These are phyloP conservation scores for Schizonepeta tenuifolia DNA, from an alignment of 257 asterid species.

Conservation along the genomic window DNA sequence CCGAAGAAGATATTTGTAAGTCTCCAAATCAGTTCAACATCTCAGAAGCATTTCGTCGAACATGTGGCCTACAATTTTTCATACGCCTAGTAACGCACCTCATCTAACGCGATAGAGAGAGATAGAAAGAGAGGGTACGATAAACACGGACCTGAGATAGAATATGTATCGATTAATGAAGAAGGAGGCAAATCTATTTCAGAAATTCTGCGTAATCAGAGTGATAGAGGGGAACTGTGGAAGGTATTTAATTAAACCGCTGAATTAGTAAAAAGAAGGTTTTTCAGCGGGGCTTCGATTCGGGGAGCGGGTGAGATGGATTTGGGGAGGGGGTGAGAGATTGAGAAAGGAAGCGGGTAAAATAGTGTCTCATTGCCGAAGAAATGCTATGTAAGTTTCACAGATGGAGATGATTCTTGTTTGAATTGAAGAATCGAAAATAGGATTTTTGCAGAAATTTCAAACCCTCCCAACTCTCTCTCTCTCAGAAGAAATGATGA, in stretches of 20 bases:
- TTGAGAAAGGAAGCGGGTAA: constrained; percentile 47
- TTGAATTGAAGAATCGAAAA: constrained; percentile 19
- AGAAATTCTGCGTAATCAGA: background rate
- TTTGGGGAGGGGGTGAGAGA: constrained; percentile 41
- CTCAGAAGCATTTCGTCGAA: constrained; percentile 42
- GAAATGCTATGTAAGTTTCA: background rate
- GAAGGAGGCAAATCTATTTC: background rate
- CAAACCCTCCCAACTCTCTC: constrained; percentile 26
- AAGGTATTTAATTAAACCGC: too few relatives aligned
- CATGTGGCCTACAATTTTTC: constrained; percentile 23
- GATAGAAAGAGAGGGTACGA: constrained; percentile 1
- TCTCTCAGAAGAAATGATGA: background rate
- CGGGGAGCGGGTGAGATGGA: constrained; percentile 28
- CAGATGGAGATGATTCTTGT: background rate
- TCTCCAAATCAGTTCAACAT: background rate
- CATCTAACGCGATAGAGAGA: background rate
- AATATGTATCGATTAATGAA: background rate
- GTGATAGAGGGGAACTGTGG: background rate
- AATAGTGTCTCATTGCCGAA: constrained; percentile 54
- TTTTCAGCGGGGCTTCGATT: constrained; percentile 32
- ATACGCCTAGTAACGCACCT: background rate
- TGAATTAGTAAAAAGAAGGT: too few relatives aligned
- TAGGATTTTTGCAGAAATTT: constrained; percentile 25
- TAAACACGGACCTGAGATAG: constrained; percentile 3
- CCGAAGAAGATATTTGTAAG: background rate